phyloP scores from a whole-genome alignment of 2,329 filamentous ascomycete species.

The Chaetomiaceae sp. region DNA sequence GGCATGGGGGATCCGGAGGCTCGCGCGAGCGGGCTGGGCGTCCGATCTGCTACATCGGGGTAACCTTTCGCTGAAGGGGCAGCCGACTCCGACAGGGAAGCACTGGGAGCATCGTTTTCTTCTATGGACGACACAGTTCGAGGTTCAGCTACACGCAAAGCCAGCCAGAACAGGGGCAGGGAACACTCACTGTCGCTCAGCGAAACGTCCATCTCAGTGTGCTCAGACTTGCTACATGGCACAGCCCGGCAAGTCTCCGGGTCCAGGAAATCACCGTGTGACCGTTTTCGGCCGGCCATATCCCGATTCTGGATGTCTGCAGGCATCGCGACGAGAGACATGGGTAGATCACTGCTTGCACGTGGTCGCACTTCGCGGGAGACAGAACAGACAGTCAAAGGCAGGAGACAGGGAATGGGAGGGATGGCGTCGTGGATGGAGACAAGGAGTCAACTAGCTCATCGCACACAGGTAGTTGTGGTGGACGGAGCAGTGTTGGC shows the following conservation, averaged over 20 bases:
- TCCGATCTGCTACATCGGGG: conserved; percentile 37
- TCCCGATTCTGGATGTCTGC: conserved; percentile 15
- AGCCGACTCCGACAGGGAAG: not conserved
- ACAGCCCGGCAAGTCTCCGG: conserved; percentile 5
- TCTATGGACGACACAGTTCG: conserved; percentile 5
- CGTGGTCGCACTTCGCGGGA: not conserved
- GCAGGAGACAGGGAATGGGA: not conserved
- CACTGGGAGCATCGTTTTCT: conserved; percentile 14
- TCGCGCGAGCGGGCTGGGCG: conserved; percentile 35
- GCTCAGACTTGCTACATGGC: not conserved
- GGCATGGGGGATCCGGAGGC: conserved; percentile 33
- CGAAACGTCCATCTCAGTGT: conserved; percentile 3
- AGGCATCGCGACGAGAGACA: conserved; percentile 20
- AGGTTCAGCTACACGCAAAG: not conserved
- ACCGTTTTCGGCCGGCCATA: conserved; percentile 15
- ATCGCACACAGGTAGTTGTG: not conserved
- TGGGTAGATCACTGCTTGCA: not conserved
- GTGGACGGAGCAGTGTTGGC: not conserved
- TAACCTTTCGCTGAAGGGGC: conserved; percentile 23
- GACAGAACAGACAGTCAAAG: not conserved
- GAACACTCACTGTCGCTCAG: conserved; percentile 16
- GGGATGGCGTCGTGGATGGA: not conserved
- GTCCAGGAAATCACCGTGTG: conserved; percentile 18
- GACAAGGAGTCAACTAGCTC: not conserved
- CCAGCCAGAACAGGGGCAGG: not conserved